Percentiles rank a stretch among this genome's conserved stretches.
phyloP scores from a whole-genome alignment of 148 eudicot species.

The Hydrangea macrophylla region DNA sequence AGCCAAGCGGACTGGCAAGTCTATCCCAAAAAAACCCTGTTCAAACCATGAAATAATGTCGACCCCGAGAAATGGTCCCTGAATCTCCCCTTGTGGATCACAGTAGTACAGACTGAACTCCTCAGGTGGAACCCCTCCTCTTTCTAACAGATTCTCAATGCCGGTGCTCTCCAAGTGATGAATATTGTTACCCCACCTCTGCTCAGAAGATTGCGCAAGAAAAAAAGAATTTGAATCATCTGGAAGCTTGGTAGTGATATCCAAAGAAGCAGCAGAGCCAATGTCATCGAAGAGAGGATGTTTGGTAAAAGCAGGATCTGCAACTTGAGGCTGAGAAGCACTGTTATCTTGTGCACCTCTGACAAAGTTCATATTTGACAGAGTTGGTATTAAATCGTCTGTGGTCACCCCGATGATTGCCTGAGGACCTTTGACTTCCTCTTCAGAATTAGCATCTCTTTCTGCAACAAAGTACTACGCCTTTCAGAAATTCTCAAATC shows the following conservation, averaged over 20 bases:
- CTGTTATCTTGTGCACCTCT: conserved; percentile 17
- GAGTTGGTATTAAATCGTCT: conserved; percentile 22
- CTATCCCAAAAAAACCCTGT: conserved; percentile 88
- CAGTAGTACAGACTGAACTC: conserved; percentile 72
- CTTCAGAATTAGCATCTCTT: conserved; percentile 26
- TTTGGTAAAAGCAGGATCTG: conserved; percentile 29
- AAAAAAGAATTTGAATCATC: conserved; percentile 52
- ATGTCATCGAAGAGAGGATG: conserved; percentile 24
- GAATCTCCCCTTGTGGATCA: conserved; percentile 97
- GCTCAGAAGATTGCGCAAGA: conserved; percentile 36
- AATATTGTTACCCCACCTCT: conserved; percentile 32
- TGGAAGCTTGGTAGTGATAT: conserved; percentile 35
- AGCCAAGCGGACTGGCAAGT: conserved; percentile 70
- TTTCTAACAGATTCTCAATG: conserved; percentile 31
- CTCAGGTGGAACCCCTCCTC: conserved; percentile 25
- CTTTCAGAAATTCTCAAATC: conserved; percentile 7
- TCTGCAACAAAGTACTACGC: conserved; percentile 27
- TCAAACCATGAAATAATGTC: conserved; percentile 97
- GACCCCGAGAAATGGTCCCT: conserved; percentile 95
- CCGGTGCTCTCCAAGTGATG: conserved; percentile 32
- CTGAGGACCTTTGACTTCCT: conserved; percentile 22
- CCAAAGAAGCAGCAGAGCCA: conserved; percentile 29
- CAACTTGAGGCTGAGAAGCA: conserved; percentile 31
- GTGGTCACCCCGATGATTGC: conserved; percentile 14
- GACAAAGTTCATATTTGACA: conserved; percentile 14